Evolutionary conservation across 2,329 filamentous ascomycete species (phyloP).

Genomic region (Verticillium tricorpus): DNA sequence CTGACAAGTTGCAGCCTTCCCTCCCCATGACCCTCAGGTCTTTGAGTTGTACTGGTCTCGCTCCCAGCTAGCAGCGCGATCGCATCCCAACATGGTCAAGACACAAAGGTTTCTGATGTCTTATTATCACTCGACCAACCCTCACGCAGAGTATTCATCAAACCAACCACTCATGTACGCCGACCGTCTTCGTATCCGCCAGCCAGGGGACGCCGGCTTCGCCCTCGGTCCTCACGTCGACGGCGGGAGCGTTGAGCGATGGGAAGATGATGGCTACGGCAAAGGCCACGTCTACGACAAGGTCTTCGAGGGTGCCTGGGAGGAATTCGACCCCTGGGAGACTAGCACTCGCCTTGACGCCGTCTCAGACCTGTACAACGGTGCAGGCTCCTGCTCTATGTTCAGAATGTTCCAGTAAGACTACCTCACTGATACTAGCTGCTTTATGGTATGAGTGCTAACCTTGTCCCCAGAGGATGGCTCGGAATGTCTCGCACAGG

Average conservation of each 20-base stretch:
- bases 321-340: conserved; percentile 79
- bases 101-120: conserved; percentile 59
- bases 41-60: conserved; percentile 74
- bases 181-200: conserved; percentile 67
- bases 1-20: conserved; percentile 48
- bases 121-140: conserved; percentile 55
- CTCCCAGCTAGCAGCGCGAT: conserved; percentile 62
- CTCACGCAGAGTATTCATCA: conserved; percentile 41
- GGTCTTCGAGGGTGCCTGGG: conserved; percentile 73
- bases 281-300: conserved; percentile 64
- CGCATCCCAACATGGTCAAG: conserved; percentile 58
- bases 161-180: conserved; percentile 61
- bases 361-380: conserved; percentile 71
- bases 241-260: conserved; percentile 69
- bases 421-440: not conserved
- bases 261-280: conserved; percentile 67
- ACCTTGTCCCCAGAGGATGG: conserved; percentile 56
- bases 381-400: conserved; percentile 76
- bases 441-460: not conserved
- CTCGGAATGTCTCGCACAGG: conserved; percentile 70
- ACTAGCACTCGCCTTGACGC: conserved; percentile 63
- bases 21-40: conserved; percentile 61
- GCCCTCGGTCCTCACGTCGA: conserved; percentile 71
- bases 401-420: conserved; percentile 57
- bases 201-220: conserved; percentile 66